Conservation (phyloP, 2,329 filamentous ascomycete species). For the Hypomyces rosellus region DNA sequence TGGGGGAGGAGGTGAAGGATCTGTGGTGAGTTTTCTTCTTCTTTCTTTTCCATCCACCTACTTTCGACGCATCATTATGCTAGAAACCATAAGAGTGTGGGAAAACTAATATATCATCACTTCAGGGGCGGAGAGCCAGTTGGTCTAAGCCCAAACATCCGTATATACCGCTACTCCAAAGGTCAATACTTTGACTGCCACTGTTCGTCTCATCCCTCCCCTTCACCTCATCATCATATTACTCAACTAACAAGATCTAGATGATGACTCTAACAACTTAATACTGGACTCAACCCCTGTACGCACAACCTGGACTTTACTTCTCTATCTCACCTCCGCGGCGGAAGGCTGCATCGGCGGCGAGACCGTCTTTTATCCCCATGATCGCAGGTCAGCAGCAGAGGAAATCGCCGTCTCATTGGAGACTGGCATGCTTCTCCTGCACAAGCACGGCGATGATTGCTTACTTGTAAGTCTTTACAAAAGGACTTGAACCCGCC, state of each 20-base stretch:
- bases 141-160: conserved; percentile 83
- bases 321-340: conserved; percentile 77
- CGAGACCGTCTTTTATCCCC: conserved; percentile 87
- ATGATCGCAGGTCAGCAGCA: conserved; percentile 48
- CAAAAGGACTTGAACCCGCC: too few relatives aligned
- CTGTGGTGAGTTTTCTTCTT: conserved; percentile 36
- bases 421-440: conserved; percentile 76
- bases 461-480: conserved; percentile 62
- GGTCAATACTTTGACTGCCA: conserved; percentile 92
- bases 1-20: conserved; percentile 28
- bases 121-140: conserved; percentile 74
- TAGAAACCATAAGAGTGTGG: background rate
- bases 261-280: conserved; percentile 80
- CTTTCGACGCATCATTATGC: background rate
- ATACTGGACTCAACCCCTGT: conserved; percentile 29
- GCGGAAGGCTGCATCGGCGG: conserved; percentile 73
- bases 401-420: conserved; percentile 66
- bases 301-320: conserved; percentile 79
- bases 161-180: conserved; percentile 78
- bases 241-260: conserved; percentile 36
- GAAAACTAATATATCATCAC: background rate
- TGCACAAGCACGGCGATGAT: conserved; percentile 84
- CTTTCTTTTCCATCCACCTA: too few relatives aligned
- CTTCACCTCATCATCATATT: background rate
- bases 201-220: conserved; percentile 51